Base-by-base conservation (phyloP, 768 basidiomycete species). In the Hericium coralloides region DNA sequence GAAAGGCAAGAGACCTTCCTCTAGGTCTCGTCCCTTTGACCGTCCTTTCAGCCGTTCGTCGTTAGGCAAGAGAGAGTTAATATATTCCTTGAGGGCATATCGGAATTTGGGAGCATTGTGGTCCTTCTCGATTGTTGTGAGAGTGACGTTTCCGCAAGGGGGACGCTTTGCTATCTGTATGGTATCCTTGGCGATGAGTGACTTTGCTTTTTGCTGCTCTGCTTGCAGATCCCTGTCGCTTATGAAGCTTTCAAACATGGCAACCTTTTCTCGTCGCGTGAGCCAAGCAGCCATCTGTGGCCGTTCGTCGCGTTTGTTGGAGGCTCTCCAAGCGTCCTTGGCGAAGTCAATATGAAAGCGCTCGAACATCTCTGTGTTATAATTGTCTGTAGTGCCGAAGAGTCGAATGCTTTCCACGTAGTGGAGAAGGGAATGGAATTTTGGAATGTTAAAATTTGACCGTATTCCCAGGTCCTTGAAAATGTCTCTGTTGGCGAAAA, bases 271-370 rank as follows among this genome's bases (percentile, higher is more conserved):
- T 26, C 58, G 50, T 0, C 66, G 62, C 26, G 70, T 63, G 0
- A 76, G 61, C 72, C 72, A 73, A 2, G 48, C 14, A 8, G 71
- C 70, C 75, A 77, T 77, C 60, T 76, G 73, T 3, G 59, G 37
- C 36, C 64, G 68, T 57, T 73, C 68, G 47, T 76, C 70, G 31
- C 68, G 68, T 15, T 59, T 59, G 58, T 75, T 77, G 2, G 69
- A 71, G 9, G 69, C 62, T 1, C 57, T 41, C 53, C 71, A 74
- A 7, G 69, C 71, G 47, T 71, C 66, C 58, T 78, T 76, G 0
- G 72, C 67, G 6, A 69, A 61, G 49, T 76, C 70, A 47, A 77
- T 77, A 56, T 79, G 75, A 0, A 75, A 64, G 1, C 70, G 63
- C 59, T 79, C 74, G 1, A 73, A 68, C 31, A 65, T 64, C 58